Evolutionary conservation across 129 eudicot species (phyloP), one percentile per base, ranked within the genome.

Genomic region (Sambucus nigra): DNA sequence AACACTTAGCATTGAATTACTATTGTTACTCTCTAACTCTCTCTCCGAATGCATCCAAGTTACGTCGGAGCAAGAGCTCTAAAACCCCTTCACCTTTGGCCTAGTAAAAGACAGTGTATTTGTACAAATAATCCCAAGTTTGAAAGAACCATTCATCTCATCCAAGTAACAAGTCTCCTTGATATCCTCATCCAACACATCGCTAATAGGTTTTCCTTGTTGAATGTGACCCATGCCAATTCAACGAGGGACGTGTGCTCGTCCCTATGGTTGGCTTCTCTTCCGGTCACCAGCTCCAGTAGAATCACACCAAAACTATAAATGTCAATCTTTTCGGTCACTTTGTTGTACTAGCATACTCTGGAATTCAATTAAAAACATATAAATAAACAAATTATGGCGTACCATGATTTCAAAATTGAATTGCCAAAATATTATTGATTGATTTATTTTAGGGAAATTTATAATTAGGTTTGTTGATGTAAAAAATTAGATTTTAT

Each of bases 291-390:
- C 63, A 89, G 64, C 56, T 89, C 95, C 56, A 89, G 67, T 47
- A 89, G 82, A 19, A 88, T 70, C 56, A 81, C 97, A 24, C 97
- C 97, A 1, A 88, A 88, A 59, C 97, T 78, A 19, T 84, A 88
- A 20, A 84, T 78, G 17, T 88, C 97, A 2, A 76, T 78, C 81
- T 84, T 84, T 68, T 81, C 95, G 46, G 63, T 76, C 67, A 81
- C 97, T 60, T 64, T 72, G 61, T 60, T 5, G 95, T 76, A 11
- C 76, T 75, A 13, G 86, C 82, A 49, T 74, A 84, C 63, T 89
- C 97, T 89, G 77, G 60, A 51, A 45, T 16, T 24, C 27, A 22
- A 0, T 10, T 4, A 19, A 29, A n/a, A 29, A n/a, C 5, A 6
- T 18, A 17, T 45, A 16, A 45, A 8, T 19, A 25, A n/a, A n/a